A percentile compares a stretch with the other conserved stretches of the same genome.
Conservation (phyloP, 768 basidiomycete genomes). For the Pleurotus tuber-regium region DNA sequence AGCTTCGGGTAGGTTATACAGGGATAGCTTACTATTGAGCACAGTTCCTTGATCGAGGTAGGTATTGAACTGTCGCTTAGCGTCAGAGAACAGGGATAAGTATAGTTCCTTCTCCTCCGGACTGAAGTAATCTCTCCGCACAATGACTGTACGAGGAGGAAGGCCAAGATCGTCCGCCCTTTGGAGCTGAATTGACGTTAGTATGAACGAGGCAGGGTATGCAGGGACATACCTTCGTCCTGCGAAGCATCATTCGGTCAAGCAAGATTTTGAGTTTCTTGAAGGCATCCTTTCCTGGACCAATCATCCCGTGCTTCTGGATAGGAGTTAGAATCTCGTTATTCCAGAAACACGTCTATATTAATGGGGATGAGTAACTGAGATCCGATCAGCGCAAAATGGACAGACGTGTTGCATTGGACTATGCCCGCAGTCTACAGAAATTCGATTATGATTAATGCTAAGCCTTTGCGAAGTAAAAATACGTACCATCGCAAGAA, state of each 20-base stretch:
- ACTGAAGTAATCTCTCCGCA: constrained; percentile 90
- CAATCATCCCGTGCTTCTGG: constrained; percentile 82
- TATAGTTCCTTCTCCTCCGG: constrained; percentile 97
- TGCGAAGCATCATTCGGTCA: constrained; percentile 93
- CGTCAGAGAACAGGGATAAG: constrained; percentile 86
- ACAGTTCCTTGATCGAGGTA: constrained; percentile 90
- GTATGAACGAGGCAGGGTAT: not conserved
- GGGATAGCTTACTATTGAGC: constrained; percentile 72
- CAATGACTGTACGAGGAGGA: constrained; percentile 87
- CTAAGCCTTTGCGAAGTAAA: not conserved
- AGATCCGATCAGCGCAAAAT: constrained; percentile 13
- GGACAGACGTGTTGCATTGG: constrained; percentile 75
- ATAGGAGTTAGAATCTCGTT: constrained; percentile 96
- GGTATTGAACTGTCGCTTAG: constrained; percentile 88
- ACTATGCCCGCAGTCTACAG: constrained; percentile 74
- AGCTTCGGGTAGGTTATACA: not conserved
- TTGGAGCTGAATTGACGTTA: constrained; percentile 59
- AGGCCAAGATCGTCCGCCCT: constrained; percentile 94
- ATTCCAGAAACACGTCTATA: constrained; percentile 93
- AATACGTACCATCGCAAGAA: constrained; percentile 70
- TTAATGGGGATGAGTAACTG: constrained; percentile 10
- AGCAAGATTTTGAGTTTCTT: constrained; percentile 88
- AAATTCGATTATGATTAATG: not conserved
- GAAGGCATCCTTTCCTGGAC: constrained; percentile 80
- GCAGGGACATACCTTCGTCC: constrained; percentile 61